Base-by-base conservation (phyloP, 345 rosid species). In the Eucalyptus marginata region DNA sequence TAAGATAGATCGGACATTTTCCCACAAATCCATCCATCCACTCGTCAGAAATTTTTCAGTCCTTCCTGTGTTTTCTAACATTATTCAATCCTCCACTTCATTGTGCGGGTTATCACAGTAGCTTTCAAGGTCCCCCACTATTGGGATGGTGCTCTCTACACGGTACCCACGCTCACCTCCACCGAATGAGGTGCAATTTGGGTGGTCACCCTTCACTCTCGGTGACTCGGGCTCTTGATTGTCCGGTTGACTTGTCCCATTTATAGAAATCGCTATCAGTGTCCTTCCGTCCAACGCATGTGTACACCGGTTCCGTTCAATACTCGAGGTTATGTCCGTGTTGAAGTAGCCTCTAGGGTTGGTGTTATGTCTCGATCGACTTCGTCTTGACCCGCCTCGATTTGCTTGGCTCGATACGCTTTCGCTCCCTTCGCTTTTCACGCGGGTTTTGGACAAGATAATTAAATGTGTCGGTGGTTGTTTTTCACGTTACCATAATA, bases 1-100 rank as follows among this genome's bases (percentile, higher is more conserved):
- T 5, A 29, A 12, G 16, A 62, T 3, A 0, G 4, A 6, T 62
- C 0, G 31, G 31, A 5, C 16, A 27, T 27, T 62, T 2, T 62
- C 31, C 68, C n/a, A 27, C 13, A 0, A 0, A 62, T 27, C 33
- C 31, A 62, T 62, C 68, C 68, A 13, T 62, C 14, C 31, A 29
- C n/a, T 62, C 33, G 13, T 62, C 31, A 62, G 16, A 62, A 62
- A 3, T 27, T 62, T 59, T 13, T 27, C 4, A 56, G 62, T 2
- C 62, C 62, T 56, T 56, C 13, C 29, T 0, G 62, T 56, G 29
- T 24, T 24, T 56, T 24, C 6, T 2, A 24, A 56, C 29, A 56
- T 33, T 10, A 68, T 68, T 68, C 81, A 33, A 18, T 56, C 8
- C 31, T 62, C 68, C 68, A 62, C 68, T 62, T 62, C 68, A 29